These are phyloP conservation scores for Mycena vulgaris DNA, from an alignment of 768 basidiomycete species.

Conservation along the genomic window DNA sequence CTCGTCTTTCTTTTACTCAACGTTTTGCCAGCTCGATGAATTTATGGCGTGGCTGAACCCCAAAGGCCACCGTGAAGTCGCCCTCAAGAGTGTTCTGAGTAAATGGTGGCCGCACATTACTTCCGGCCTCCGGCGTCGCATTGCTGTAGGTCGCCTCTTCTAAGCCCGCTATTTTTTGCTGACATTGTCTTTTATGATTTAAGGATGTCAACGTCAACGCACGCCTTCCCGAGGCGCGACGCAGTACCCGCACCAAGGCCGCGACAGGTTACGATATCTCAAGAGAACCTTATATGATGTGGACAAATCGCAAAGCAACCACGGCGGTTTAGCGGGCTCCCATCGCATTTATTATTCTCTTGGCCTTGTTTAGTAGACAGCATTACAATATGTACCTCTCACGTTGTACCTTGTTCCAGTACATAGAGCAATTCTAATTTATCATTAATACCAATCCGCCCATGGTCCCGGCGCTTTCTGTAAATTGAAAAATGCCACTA, in stretches of 20 bases:
- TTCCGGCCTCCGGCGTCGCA: constrained; percentile 83
- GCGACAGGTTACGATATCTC: constrained; percentile 72
- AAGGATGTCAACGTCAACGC: constrained; percentile 81
- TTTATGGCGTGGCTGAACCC: constrained; percentile 92
- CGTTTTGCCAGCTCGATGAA: constrained; percentile 75
- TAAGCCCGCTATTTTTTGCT: constrained; percentile 14
- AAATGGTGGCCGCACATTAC: constrained; percentile 91
- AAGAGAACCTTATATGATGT: constrained; percentile 90
- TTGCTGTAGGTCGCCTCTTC: constrained; percentile 67
- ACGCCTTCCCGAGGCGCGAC: constrained; percentile 84
- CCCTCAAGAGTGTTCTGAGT: constrained; percentile 80
- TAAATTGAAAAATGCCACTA: too few species aligned
- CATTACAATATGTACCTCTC: constrained; percentile 37
- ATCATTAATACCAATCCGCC: constrained; percentile 26
- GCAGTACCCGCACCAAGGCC: constrained; percentile 80
- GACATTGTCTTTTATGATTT: constrained; percentile 30
- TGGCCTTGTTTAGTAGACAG: constrained; percentile 37
- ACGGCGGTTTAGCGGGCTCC: constrained; percentile 54
- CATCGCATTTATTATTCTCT: constrained; percentile 28
- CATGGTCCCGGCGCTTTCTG: background rate
- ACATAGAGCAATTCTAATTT: constrained; percentile 32
- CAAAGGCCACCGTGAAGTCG: constrained; percentile 91
- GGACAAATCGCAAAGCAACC: constrained; percentile 84
- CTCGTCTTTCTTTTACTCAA: constrained; percentile 27
- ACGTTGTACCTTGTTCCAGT: constrained; percentile 11